Base-by-base conservation (phyloP, 192 early-diverging fungal species). In the Linnemannia exigua region DNA sequence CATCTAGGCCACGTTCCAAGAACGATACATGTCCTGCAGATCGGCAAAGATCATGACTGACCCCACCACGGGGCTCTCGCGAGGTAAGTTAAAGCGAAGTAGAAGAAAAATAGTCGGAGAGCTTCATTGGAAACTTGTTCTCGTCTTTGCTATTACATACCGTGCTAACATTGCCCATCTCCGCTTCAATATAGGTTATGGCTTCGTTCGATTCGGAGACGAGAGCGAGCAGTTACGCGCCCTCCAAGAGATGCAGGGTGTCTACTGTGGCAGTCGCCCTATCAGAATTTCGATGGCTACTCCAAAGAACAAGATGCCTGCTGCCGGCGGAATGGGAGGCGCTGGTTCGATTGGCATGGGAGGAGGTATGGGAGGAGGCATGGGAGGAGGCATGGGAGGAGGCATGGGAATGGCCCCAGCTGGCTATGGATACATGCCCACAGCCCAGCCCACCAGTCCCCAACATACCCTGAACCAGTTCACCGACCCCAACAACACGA, bases 11-110 rank as follows among this genome's bases (percentile, higher is more conserved):
- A 52, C 72, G 54, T 80, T 80, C 48, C 79, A 80, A 50, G 89
- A 93, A 79, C 89, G 95, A 69, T 99, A 98, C 89, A 79, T 90
- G 12, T 95, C 96, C 11, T 95, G 94, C 91, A 93, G 96, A 81
- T 93, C 96, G 9, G 98, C 97, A 81, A 98, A 98, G 87, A 96
- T 99, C 69, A 97, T 99, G 80, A 95, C 94, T 3, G 98, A 99
- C 84, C 93, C 95, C 17, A 85, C 90, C 67, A 97, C 97, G 9
- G 92, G 93, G 25, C 87, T 94, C 83, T 95, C 97, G 46, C 90
- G 96, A 66, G 95, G 88, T 85, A 85, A 63, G 75, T 9, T 6
- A 44, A 44, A 44, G 79, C 25, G 25, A 31, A 31, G n/a, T n/a
- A n/a, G 58, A 63, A 63, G 28, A 63, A 28, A 63, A 63, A 63